Conservation (phyloP, 202 grass and related monocot genomes). For the Dendrocalamus latiflorus region DNA sequence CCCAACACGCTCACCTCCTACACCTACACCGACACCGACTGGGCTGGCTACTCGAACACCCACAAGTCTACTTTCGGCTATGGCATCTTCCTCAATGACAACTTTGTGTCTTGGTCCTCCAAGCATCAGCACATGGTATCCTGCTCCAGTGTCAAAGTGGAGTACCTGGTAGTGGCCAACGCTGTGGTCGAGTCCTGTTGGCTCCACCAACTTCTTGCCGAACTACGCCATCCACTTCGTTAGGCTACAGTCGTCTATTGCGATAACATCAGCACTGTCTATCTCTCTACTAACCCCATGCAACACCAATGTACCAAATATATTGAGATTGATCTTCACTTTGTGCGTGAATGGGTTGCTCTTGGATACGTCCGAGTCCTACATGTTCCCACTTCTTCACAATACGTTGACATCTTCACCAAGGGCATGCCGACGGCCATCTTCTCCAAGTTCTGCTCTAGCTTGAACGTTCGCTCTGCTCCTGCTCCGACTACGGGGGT, state of each 20-base stretch:
- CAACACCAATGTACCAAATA: background rate
- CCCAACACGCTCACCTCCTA: too few species aligned
- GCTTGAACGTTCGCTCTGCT: background rate
- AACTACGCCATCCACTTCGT: background rate
- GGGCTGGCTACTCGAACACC: accelerated
- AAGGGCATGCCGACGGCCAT: background rate
- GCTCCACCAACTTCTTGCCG: background rate
- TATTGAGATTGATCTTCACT: too few species aligned
- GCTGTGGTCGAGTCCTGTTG: accelerated
- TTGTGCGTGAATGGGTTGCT: too few species aligned
- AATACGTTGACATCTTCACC: background rate
- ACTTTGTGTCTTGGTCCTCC: background rate
- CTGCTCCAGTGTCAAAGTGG: accelerated
- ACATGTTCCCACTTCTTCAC: too few species aligned
- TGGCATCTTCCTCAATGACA: background rate
- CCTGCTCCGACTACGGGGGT: too few species aligned
- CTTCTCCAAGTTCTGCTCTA: background rate
- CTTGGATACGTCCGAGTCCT: too few species aligned
- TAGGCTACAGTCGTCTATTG: background rate
- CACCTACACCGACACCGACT: too few species aligned
- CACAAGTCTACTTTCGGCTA: background rate
- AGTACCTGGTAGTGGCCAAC: too few species aligned
- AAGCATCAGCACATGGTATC: background rate
- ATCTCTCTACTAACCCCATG: background rate
- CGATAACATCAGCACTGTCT: too few species aligned